phyloP scores from a whole-genome alignment of 306 rosid genomes.

The Delonix regia region DNA sequence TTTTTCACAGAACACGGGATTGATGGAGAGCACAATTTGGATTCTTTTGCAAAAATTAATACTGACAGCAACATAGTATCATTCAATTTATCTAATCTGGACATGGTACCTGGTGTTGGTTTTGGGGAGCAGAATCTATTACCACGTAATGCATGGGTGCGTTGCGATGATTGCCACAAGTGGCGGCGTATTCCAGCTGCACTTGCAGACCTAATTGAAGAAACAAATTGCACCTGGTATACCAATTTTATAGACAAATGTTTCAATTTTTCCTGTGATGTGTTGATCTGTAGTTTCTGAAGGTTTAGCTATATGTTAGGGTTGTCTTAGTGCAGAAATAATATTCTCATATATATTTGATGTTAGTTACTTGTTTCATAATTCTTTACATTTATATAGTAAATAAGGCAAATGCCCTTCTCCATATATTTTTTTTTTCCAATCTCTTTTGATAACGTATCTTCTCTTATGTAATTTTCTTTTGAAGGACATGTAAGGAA shows the following conservation, averaged over 20 bases:
- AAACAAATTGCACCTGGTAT: slow-evolving; percentile 84
- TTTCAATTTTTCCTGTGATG: slow-evolving; percentile 17
- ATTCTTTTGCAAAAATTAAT: slow-evolving; percentile 45
- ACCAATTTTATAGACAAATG: slow-evolving; percentile 23
- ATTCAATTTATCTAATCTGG: slow-evolving; percentile 38
- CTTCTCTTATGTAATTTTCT: slow-evolving; percentile 37
- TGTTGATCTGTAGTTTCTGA: slow-evolving; percentile 19
- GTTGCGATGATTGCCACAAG: slow-evolving; percentile 90
- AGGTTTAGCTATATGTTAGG: neutral
- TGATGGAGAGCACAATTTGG: slow-evolving; percentile 55
- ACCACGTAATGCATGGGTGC: slow-evolving; percentile 85
- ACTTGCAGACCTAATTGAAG: slow-evolving; percentile 84
- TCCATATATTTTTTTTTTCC: neutral
- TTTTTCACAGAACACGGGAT: slow-evolving; percentile 23
- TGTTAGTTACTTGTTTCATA: slow-evolving; percentile 22
- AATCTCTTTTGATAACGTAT: slow-evolving; percentile 28
- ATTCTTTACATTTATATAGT: neutral
- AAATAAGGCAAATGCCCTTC: neutral
- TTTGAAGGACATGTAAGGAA: slow-evolving; percentile 86
- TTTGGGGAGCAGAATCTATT: slow-evolving; percentile 58
- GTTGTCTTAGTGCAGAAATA: slow-evolving; percentile 19
- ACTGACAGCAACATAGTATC: slow-evolving; percentile 40
- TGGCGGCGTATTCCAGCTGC: slow-evolving; percentile 93
- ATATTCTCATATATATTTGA: slow-evolving; percentile 20
- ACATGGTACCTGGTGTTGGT: slow-evolving; percentile 48